A percentile compares a stretch with the other conserved stretches of the same genome.
These are phyloP conservation scores for Chaetomium fimeti DNA, from an alignment of 495 filamentous ascomycete genomes.

Conservation along the genomic window DNA sequence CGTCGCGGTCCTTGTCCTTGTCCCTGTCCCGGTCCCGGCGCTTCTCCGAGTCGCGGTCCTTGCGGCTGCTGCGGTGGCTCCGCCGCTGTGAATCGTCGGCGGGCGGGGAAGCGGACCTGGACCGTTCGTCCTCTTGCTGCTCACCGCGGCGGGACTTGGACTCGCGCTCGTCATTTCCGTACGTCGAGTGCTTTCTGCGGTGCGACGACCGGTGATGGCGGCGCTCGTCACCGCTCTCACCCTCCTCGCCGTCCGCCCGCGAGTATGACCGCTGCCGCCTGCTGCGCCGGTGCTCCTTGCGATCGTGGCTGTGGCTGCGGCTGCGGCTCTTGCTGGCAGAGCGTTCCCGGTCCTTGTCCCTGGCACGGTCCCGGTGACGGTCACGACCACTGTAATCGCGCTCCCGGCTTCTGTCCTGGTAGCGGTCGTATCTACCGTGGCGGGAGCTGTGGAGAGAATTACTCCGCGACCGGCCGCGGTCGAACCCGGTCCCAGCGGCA, in stretches of 20 bases:
- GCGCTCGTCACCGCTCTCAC: conserved; percentile 47
- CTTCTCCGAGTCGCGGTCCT: conserved; percentile 44
- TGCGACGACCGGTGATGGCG: conserved; percentile 48
- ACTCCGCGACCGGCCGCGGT: conserved; percentile 41
- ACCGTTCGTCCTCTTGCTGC: conserved; percentile 44
- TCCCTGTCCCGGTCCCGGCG: conserved; percentile 48
- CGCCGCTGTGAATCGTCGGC: conserved; percentile 45
- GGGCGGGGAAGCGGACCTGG: conserved; percentile 53
- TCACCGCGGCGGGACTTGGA: conserved; percentile 35
- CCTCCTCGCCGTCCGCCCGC: conserved; percentile 45
- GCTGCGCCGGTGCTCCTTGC: conserved; percentile 50
- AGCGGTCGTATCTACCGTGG: conserved; percentile 24
- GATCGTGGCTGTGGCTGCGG: conserved; percentile 46
- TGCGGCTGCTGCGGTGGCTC: conserved; percentile 52
- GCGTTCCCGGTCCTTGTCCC: conserved; percentile 26
- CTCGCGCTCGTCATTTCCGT: conserved; percentile 39
- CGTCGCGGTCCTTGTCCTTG: conserved; percentile 41
- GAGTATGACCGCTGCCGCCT: conserved; percentile 60
- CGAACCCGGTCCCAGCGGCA: conserved; percentile 36
- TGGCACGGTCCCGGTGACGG: conserved; percentile 34
- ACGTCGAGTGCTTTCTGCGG: conserved; percentile 44
- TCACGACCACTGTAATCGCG: conserved; percentile 24
- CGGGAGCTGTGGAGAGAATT: conserved; percentile 39
- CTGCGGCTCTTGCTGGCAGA: conserved; percentile 31
- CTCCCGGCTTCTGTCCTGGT: conserved; percentile 24